Conservation (phyloP, 2,329 filamentous ascomycete genomes). For the Sphaerostilbella broomeana region DNA sequence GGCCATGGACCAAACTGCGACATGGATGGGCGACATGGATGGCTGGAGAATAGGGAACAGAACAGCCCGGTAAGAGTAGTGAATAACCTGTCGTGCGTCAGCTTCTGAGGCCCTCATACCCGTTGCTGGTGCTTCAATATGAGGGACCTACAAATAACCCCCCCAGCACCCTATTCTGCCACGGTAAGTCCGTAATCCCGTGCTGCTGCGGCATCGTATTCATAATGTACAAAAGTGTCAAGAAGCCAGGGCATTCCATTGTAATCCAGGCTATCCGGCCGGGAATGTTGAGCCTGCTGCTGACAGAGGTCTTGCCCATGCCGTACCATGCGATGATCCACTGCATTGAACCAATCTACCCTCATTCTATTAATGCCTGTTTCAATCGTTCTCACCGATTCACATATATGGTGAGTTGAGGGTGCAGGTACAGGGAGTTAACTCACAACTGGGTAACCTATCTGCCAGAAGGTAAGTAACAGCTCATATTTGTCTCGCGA, state of each 20-base stretch:
- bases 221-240: constrained; percentile 76
- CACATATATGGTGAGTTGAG: too few species aligned
- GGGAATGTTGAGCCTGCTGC: constrained; percentile 74
- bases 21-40: constrained; percentile 85
- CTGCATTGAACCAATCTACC: constrained; percentile 64
- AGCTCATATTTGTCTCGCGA: constrained; percentile 51
- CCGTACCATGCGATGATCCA: constrained; percentile 77
- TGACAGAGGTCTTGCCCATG: constrained; percentile 82
- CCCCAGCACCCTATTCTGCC: constrained; percentile 71
- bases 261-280: constrained; percentile 80
- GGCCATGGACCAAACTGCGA: constrained; percentile 58
- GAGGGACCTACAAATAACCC: constrained; percentile 52
- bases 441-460: constrained; percentile 46
- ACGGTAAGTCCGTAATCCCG: constrained; percentile 56
- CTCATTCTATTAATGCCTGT: background rate
- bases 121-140: constrained; percentile 9
- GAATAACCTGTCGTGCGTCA: constrained; percentile 50
- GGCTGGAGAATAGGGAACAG: constrained; percentile 77
- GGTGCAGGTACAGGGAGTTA: background rate
- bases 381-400: background rate
- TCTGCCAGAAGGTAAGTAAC: constrained; percentile 46
- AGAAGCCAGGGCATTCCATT: constrained; percentile 78
- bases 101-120: background rate
- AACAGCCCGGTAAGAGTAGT: constrained; percentile 87
- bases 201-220: constrained; percentile 54